Base-by-base conservation (phyloP, 2,329 filamentous ascomycete genomes). In the Berkeleyomyces rouxiae region DNA sequence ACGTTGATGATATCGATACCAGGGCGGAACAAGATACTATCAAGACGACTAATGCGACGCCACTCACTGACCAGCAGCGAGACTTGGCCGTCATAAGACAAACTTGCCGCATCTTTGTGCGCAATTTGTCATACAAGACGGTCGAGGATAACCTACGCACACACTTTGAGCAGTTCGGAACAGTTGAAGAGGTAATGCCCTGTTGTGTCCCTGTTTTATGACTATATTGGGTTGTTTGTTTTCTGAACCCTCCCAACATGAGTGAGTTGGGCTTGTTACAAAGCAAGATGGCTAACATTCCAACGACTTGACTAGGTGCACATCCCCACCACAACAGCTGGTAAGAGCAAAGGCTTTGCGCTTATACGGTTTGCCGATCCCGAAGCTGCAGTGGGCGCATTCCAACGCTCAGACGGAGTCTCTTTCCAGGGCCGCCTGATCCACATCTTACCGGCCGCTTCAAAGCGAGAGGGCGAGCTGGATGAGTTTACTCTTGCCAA, bases 401-500 rank as follows among this genome's bases (percentile, higher is more conserved):
- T 90, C 73, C 81, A 86, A 69, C 78, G 82, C 61, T 80, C 90
- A 65, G 93, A 97, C 73, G 87, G 88, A 66, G 85, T 85, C 68
- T 86, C 88, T 63, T 96, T 97, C 71, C 91, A 96, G 77, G 93
- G 93, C 66, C 87, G 93, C 65, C 81, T 97, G 63, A 74, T 99
- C 65, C 93, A 99, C 72, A 86, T 97, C 67, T 80, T 99, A 66
- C 90, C 91, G 63, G 90, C 87, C 59, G 82, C 86, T 65, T 83
- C 85, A 36, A 96, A 95, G 74, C 85, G 88, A 69, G 87, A 91
- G 66, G 82, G 83, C 64, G 87, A 85, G 68, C 76, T 97, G 58
- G 88, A 96, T 71, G 93, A 97, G 67, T 93, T 87, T 73, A 85
- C 87, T 63, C 80, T 99, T 62, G 90, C 92, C 0, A 95, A 96